These are phyloP conservation scores for Leishmania martiniquensis DNA, from an alignment of 208 protist species.

Conservation along the genomic window DNA sequence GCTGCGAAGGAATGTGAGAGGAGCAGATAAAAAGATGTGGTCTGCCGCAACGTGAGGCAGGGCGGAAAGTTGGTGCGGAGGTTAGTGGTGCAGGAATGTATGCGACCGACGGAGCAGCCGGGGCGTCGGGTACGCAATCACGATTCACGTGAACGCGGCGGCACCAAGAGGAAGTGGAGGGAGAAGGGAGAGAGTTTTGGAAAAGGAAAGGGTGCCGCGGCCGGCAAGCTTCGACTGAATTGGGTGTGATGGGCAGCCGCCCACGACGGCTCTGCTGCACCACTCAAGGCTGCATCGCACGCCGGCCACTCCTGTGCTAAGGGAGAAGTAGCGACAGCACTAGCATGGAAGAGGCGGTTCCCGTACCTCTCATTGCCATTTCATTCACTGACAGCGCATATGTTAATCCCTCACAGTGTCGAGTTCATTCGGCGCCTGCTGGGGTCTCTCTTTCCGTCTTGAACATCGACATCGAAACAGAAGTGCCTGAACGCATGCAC, in stretches of 20 bases:
- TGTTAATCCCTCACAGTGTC: too few species aligned
- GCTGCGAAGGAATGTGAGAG: background rate
- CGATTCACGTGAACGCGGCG: background rate
- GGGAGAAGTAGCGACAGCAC: background rate
- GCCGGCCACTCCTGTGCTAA: background rate
- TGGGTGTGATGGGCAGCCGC: background rate
- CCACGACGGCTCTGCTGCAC: background rate
- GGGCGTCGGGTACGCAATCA: background rate
- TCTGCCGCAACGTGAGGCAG: background rate
- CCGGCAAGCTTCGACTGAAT: background rate
- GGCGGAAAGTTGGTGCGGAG: background rate
- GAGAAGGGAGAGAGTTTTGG: background rate
- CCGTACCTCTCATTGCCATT: background rate
- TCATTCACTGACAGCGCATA: background rate
- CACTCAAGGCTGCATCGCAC: too few species aligned
- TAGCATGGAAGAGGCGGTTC: background rate
- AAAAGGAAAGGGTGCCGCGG: background rate
- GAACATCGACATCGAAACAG: background rate
- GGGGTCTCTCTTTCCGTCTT: background rate
- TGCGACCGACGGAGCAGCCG: background rate
- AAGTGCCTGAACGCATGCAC: background rate
- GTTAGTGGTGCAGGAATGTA: background rate
- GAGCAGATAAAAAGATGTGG: too few species aligned
- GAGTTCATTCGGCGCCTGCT: background rate
- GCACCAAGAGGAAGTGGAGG: background rate